A percentile compares a stretch with the other conserved stretches of the same genome.
These are phyloP conservation scores for Dendrobium officinale DNA, from an alignment of 106 monocot genomes.

Conservation along the genomic window DNA sequence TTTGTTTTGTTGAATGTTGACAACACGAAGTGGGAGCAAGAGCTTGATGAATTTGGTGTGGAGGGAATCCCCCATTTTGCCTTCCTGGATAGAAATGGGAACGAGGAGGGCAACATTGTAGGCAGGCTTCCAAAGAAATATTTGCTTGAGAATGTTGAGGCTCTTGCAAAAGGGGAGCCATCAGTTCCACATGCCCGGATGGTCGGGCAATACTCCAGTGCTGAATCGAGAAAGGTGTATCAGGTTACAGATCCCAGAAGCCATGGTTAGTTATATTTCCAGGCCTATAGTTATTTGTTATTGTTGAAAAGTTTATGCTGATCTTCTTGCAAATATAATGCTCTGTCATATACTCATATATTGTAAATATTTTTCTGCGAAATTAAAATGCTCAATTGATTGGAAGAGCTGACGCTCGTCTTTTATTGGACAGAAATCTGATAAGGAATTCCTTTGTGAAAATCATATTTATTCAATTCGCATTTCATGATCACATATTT, in stretches of 20 bases:
- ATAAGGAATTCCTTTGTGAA: too few relatives aligned
- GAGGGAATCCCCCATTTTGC: slow-evolving; percentile 98
- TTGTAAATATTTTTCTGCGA: too few relatives aligned
- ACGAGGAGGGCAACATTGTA: slow-evolving; percentile 87
- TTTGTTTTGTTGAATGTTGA: slow-evolving; percentile 97
- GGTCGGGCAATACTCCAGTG: slow-evolving; percentile 66
- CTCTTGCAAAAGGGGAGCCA: slow-evolving; percentile 75
- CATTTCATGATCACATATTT: too few relatives aligned
- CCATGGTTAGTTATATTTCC: slow-evolving; percentile 39
- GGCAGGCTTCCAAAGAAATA: slow-evolving; percentile 76
- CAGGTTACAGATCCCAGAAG: slow-evolving; percentile 85
- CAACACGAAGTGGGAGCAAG: slow-evolving; percentile 98
- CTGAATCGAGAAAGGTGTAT: slow-evolving; percentile 67
- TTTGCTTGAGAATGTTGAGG: slow-evolving; percentile 75
- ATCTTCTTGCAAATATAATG: background rate
- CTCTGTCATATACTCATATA: background rate
- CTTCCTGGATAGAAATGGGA: slow-evolving; percentile 80
- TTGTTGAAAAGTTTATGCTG: background rate
- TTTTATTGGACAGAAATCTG: too few relatives aligned
- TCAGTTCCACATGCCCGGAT: slow-evolving; percentile 72
- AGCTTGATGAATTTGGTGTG: slow-evolving; percentile 95
- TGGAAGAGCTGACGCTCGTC: too few relatives aligned
- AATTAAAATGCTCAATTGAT: too few relatives aligned
- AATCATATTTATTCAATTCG: too few relatives aligned
- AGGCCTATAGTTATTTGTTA: too few relatives aligned